phyloP scores from a whole-genome alignment of 768 basidiomycete species.

The Dioszegia hungarica region DNA sequence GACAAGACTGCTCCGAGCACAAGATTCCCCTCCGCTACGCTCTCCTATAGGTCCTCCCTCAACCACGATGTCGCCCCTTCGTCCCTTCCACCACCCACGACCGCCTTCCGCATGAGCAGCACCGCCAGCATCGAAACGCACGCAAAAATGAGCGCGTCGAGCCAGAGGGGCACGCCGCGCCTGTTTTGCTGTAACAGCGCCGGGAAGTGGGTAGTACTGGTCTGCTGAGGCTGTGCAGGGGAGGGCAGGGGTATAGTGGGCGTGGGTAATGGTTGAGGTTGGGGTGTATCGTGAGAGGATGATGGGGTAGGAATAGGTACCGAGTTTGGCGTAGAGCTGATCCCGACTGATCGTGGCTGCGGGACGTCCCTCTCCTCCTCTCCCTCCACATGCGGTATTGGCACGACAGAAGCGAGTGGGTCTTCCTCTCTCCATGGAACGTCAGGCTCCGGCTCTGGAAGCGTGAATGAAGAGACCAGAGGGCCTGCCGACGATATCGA shows the following conservation, averaged over 20 bases:
- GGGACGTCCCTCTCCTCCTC: too few species aligned
- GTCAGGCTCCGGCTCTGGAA: too few species aligned
- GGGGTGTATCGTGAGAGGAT: background rate
- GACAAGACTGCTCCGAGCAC: too few species aligned
- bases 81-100: conserved; percentile 2
- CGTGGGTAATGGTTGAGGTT: too few species aligned
- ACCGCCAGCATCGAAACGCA: conserved; percentile 15
- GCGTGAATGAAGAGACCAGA: too few species aligned
- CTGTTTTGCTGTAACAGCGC: background rate
- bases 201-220: background rate
- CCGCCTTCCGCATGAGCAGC: conserved; percentile 13
- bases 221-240: background rate
- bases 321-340: background rate
- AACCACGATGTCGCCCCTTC: background rate
- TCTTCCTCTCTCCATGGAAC: too few species aligned
- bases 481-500: too few species aligned
- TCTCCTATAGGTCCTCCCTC: conserved; percentile 5
- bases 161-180: conserved; percentile 13
- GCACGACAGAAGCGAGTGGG: too few species aligned
- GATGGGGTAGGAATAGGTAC: background rate
- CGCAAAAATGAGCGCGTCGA: conserved; percentile 26
- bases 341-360: too few species aligned
- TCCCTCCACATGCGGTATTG: too few species aligned
- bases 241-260: too few species aligned
- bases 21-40: too few species aligned